These are phyloP conservation scores for Leccinellum albellum DNA, from an alignment of 768 basidiomycete species.

Conservation along the genomic window DNA sequence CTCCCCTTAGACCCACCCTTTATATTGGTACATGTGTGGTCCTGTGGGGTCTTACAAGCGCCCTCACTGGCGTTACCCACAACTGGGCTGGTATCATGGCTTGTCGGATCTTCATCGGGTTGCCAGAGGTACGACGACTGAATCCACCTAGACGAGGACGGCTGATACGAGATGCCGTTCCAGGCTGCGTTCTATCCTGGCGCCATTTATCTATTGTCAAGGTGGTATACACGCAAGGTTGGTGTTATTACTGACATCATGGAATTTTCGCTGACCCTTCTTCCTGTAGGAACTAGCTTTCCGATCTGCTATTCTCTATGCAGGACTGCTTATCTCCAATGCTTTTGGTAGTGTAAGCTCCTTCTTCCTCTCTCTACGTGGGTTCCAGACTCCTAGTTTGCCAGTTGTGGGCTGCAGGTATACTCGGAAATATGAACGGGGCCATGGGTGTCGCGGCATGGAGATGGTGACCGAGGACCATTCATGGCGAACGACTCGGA, in stretches of 20 bases:
- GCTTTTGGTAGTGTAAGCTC: conserved; percentile 59
- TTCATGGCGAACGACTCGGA: neutral
- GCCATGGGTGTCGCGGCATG: conserved; percentile 63
- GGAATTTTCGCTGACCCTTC: neutral
- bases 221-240: conserved; percentile 50
- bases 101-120: conserved; percentile 58
- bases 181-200: conserved; percentile 67
- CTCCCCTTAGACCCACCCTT: conserved; percentile 46
- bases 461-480: conserved; percentile 51
- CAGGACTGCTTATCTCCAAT: conserved; percentile 58
- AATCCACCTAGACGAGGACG: neutral
- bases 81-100: conserved; percentile 52
- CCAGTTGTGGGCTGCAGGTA: conserved; percentile 71
- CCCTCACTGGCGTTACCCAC: conserved; percentile 52
- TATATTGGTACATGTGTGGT: conserved; percentile 61
- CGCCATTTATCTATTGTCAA: conserved; percentile 42
- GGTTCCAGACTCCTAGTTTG: neutral
- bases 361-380: neutral
- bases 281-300: conserved; percentile 57
- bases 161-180: neutral
- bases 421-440: conserved; percentile 67
- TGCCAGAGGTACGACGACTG: conserved; percentile 45
- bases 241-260: neutral
- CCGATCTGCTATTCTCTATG: conserved; percentile 57
- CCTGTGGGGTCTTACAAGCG: conserved; percentile 60